Conservation (phyloP, 2,329 filamentous ascomycete genomes). For the Fusarium nelsonii region DNA sequence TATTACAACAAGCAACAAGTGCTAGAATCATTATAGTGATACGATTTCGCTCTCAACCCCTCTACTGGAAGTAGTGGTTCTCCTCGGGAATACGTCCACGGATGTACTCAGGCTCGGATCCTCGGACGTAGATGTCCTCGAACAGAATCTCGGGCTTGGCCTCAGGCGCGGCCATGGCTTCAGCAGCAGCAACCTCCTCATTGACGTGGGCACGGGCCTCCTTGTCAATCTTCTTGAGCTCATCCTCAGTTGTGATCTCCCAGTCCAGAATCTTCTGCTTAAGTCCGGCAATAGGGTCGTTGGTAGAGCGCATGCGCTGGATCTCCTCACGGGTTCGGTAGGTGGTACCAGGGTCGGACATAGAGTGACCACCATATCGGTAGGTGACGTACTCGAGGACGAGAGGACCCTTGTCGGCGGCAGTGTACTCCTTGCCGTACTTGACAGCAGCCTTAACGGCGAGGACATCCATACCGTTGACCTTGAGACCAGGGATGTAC, state of each 20-base stretch:
- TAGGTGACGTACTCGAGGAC: constrained; percentile 99
- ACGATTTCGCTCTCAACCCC: constrained; percentile 26
- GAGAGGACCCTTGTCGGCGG: constrained; percentile 87
- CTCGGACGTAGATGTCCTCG: constrained; percentile 65
- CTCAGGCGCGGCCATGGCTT: constrained; percentile 87
- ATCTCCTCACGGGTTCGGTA: constrained; percentile 99
- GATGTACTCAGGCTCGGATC: constrained; percentile 47
- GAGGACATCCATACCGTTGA: constrained; percentile 99
- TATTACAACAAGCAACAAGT: constrained; percentile 51
- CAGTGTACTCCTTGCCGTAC: constrained; percentile 91
- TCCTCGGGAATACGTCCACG: constrained; percentile 45
- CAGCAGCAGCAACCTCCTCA: constrained; percentile 88
- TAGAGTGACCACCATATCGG: constrained; percentile 99
- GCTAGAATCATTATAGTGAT: constrained; percentile 52
- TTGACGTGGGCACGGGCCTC: constrained; percentile 87
- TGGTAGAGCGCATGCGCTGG: constrained; percentile 98
- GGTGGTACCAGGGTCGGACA: constrained; percentile 99
- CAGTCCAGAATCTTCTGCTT: constrained; percentile 99
- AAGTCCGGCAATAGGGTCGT: constrained; percentile 96
- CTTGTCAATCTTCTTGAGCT: constrained; percentile 97
- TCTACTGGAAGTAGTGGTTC: constrained; percentile 44
- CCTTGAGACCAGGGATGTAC: constrained; percentile 99
- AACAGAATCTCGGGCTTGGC: constrained; percentile 84
- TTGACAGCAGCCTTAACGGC: constrained; percentile 96
- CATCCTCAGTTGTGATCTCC: constrained; percentile 90